Evolutionary conservation across 2,329 filamentous ascomycete genomes (phyloP).

Genomic region (Claviceps quebecensis): DNA sequence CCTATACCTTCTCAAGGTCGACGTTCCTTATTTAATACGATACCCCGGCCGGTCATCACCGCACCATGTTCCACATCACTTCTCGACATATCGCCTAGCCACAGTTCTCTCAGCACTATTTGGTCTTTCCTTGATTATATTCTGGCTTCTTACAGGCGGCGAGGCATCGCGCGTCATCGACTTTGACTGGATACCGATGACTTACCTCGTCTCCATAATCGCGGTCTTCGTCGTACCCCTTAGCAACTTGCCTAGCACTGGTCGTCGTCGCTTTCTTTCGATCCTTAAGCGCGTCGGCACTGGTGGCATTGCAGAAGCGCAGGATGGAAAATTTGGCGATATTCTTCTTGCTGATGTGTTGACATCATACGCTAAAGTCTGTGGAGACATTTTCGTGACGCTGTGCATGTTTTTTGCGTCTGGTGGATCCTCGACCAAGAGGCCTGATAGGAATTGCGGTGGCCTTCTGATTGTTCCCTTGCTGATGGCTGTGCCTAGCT

Average conservation of each 20-base stretch:
- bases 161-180: constrained; percentile 53
- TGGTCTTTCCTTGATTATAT: constrained; percentile 56
- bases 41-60: constrained; percentile 64
- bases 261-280: constrained; percentile 60
- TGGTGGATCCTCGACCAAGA: constrained; percentile 59
- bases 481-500: constrained; percentile 67
- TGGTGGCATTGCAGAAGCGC: constrained; percentile 72
- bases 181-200: constrained; percentile 77
- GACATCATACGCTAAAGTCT: constrained; percentile 86
- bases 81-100: constrained; percentile 76
- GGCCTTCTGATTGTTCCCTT: constrained; percentile 68
- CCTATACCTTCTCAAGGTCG: constrained; percentile 65
- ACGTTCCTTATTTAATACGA: constrained; percentile 73
- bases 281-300: constrained; percentile 67
- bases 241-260: constrained; percentile 50
- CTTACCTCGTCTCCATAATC: constrained; percentile 61
- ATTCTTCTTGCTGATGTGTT: constrained; percentile 86
- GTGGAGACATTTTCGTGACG: constrained; percentile 78
- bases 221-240: constrained; percentile 61
- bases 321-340: constrained; percentile 90
- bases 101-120: constrained; percentile 61
- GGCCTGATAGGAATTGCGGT: constrained; percentile 70
- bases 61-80: constrained; percentile 60
- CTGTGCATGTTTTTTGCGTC: constrained; percentile 79
- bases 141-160: constrained; percentile 70